Evolutionary conservation across 768 basidiomycete genomes (phyloP).

Genomic region (Boletus bicolor): DNA sequence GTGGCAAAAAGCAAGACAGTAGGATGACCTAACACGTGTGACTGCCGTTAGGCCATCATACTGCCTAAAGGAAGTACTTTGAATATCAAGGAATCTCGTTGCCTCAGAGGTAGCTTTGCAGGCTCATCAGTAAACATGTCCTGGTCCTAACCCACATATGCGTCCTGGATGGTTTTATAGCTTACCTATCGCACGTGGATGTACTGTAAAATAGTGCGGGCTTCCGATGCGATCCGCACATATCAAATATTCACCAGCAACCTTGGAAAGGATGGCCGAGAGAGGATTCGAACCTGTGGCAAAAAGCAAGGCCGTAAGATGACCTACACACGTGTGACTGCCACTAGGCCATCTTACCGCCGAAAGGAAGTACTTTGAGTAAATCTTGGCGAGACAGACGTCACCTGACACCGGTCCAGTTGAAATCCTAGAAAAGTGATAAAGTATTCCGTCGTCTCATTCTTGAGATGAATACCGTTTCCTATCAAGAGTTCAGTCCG

Average conservation of each 20-base stretch:
- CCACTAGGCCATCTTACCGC: conserved; percentile 7
- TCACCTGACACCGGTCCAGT: neutral
- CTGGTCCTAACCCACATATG: neutral
- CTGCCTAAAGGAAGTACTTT: neutral
- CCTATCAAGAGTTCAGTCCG: neutral
- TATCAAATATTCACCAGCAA: neutral
- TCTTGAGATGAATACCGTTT: neutral
- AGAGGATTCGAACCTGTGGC: neutral
- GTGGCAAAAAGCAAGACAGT: neutral
- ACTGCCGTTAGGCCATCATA: conserved; percentile 6
- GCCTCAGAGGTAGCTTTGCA: neutral
- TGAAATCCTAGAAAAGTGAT: neutral
- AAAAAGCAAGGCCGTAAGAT: neutral
- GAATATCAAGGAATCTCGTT: neutral
- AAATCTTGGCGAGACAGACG: neutral
- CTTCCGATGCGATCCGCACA: neutral
- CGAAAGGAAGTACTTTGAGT: neutral
- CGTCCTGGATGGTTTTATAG: neutral
- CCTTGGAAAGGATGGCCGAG: neutral
- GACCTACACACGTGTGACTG: neutral
- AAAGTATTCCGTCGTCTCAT: neutral
- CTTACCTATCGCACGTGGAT: neutral
- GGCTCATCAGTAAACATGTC: neutral
- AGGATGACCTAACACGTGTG: neutral
- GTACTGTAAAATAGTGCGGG: neutral